phyloP scores from a whole-genome alignment of 129 eudicot species.

The Deinandra increscens region DNA sequence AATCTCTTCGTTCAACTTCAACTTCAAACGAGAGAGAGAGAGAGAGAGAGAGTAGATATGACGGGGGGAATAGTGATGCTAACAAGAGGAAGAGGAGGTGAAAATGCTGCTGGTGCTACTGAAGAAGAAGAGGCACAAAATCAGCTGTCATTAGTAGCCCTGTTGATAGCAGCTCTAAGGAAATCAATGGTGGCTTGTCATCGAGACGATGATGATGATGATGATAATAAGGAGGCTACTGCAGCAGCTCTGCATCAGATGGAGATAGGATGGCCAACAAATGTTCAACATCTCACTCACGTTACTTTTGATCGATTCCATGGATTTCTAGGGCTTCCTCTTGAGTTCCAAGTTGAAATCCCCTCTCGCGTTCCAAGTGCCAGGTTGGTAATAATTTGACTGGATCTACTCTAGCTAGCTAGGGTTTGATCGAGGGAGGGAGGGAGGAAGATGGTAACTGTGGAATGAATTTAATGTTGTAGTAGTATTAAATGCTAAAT shows the following conservation, averaged over 20 bases:
- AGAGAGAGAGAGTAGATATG: constrained; percentile 30
- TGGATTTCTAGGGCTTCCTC: constrained; percentile 89
- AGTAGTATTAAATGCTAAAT: constrained; percentile 24
- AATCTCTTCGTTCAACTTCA: constrained; percentile 3
- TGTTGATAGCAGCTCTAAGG: constrained; percentile 69
- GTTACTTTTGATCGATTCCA: constrained; percentile 91
- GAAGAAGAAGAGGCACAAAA: constrained; percentile 43
- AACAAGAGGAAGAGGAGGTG: constrained; percentile 43
- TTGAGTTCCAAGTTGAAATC: constrained; percentile 85
- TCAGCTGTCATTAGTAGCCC: constrained; percentile 64
- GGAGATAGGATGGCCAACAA: constrained; percentile 98
- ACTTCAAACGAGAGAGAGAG: constrained; percentile 9
- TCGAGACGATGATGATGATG: constrained; percentile 40
- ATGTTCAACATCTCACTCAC: constrained; percentile 84
- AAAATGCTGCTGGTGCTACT: constrained; percentile 10
- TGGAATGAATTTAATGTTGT: constrained; percentile 7
- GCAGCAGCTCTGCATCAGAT: constrained; percentile 46
- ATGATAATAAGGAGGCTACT: too few relatives aligned
- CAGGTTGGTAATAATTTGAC: too few relatives aligned
- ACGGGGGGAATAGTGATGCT: constrained; percentile 71
- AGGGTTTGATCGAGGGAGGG: constrained; percentile 29
- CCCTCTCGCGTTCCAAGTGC: constrained; percentile 91
- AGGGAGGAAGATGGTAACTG: constrained; percentile 29
- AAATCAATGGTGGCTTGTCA: constrained; percentile 90
- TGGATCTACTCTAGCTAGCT: too few relatives aligned